Evolutionary conservation across 805 yeast species (phyloP), one percentile per base, ranked within the genome.

Genomic region (Zygoascus biomembranicola): DNA sequence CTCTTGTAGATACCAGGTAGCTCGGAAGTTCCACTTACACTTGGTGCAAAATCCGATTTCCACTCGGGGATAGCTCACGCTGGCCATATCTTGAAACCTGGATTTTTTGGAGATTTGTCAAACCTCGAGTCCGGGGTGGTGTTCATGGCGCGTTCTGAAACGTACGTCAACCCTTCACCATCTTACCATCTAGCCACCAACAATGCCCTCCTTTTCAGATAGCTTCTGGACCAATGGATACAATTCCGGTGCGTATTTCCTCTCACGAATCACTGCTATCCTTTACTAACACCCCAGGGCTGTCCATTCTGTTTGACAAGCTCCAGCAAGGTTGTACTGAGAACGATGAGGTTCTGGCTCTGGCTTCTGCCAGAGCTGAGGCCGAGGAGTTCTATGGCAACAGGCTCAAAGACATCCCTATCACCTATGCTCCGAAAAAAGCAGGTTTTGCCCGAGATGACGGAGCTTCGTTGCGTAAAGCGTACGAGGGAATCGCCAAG

Each of bases 21-120:
- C 95, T 11, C 97, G 72, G 47, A 87, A 77, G 61, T 86, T 85
- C 97, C 97, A 89, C 62, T 85, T 85, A 73, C 97, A 89, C 63
- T 78, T 80, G 41, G 85, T 84, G 65, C 97, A 89, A 69, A 84
- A 89, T 59, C 79, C 76, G 43, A 89, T 87, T 4, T 80, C 70
- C 1, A 89, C 78, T 45, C 81, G 72, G 1, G 95, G 94, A 18
- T 42, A 42, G 10, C 16, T 13, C 44, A 42, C 26, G 8, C 5
- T n/a, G 39, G 39, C 39, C 39, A 35, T 35, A 23, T 23, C 28
- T 23, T 23, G 28, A 6, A 6, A 6, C 28, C 28, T 23, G 28
- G 28, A 23, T 35, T 35, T 35, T n/a, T 35, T n/a, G 39, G 39
- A 13, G 39, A 35, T 35, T 35, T 35, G 16, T 11, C 16, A 35